A percentile compares a stretch with the other conserved stretches of the same genome.
These are phyloP conservation scores for Ophiostoma tasmaniense DNA, from an alignment of 2,329 filamentous ascomycete genomes.

Conservation along the genomic window DNA sequence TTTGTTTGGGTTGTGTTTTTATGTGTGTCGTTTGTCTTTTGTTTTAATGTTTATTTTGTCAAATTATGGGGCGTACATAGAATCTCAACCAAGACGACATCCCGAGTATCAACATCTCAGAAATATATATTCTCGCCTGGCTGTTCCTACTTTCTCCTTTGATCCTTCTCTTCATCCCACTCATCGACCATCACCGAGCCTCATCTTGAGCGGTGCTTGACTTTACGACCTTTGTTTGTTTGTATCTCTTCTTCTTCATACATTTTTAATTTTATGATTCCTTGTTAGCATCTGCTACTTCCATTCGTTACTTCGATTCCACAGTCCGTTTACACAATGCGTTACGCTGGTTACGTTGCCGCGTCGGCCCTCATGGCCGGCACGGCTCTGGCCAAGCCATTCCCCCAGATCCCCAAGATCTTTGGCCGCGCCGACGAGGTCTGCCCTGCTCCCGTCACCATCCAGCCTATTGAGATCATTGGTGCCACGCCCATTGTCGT, in stretches of 20 bases:
- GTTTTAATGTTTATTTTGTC: not conserved
- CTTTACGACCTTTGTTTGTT: not conserved
- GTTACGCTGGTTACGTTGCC: conserved; percentile 5
- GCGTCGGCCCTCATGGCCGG: conserved; percentile 10
- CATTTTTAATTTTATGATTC: not conserved
- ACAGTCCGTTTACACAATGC: conserved; percentile 2
- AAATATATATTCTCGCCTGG: conserved; percentile 14
- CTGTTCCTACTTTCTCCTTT: conserved; percentile 5
- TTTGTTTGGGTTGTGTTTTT: not conserved
- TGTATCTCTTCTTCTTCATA: not conserved
- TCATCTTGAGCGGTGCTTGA: not conserved
- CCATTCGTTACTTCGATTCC: not conserved
- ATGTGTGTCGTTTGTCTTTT: not conserved
- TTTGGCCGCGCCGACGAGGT: conserved; percentile 6
- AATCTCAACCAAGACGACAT: not conserved
- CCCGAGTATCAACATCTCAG: not conserved
- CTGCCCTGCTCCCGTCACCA: conserved; percentile 15
- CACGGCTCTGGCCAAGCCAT: conserved; percentile 8
- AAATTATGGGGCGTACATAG: not conserved
- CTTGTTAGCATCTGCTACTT: not conserved
- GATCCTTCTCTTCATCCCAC: not conserved
- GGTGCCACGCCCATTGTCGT: conserved; percentile 14
- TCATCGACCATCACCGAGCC: not conserved
- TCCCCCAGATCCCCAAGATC: conserved; percentile 1
- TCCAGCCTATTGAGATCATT: conserved; percentile 21